Percentiles rank a stretch among this genome's conserved stretches.
phyloP scores from a whole-genome alignment of 148 eudicot genomes.

The Fagopyrum homotropicum region DNA sequence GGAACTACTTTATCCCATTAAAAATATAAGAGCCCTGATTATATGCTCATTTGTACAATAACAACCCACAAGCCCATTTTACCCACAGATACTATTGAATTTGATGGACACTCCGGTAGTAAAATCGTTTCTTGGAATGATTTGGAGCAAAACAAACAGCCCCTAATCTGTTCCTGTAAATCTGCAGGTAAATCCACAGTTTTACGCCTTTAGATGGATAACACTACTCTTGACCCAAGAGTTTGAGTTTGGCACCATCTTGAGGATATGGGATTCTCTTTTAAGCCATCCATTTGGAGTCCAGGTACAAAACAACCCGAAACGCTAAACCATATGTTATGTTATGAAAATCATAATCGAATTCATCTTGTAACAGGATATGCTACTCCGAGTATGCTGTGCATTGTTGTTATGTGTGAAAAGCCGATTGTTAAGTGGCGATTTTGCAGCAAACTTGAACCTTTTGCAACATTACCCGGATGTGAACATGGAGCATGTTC shows the following conservation, averaged over 20 bases:
- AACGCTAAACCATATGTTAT: neutral
- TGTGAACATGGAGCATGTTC: constrained; percentile 40
- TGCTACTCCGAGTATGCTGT: constrained; percentile 58
- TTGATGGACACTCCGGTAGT: too few relatives aligned
- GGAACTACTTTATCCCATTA: too few relatives aligned
- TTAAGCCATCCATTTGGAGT: constrained; percentile 49
- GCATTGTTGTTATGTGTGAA: constrained; percentile 57
- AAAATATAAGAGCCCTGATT: too few relatives aligned
- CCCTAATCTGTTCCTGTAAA: neutral
- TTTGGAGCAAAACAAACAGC: too few relatives aligned
- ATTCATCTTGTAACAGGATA: constrained; percentile 32
- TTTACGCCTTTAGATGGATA: constrained; percentile 68
- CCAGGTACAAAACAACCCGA: constrained; percentile 27
- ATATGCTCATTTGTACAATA: too few relatives aligned
- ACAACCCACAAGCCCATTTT: too few relatives aligned
- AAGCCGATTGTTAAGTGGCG: constrained; percentile 43
- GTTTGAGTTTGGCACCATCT: constrained; percentile 38
- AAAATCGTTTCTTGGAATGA: too few relatives aligned
- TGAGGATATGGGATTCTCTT: constrained; percentile 67
- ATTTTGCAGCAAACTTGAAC: constrained; percentile 50
- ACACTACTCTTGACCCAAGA: constrained; percentile 65
- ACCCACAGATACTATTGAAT: too few relatives aligned
- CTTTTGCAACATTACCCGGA: constrained; percentile 58
- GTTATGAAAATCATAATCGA: neutral
- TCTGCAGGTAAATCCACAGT: constrained; percentile 60